Evolutionary conservation across 2,329 filamentous ascomycete species (phyloP).

Genomic region (Plenodomus tracheiphilus): DNA sequence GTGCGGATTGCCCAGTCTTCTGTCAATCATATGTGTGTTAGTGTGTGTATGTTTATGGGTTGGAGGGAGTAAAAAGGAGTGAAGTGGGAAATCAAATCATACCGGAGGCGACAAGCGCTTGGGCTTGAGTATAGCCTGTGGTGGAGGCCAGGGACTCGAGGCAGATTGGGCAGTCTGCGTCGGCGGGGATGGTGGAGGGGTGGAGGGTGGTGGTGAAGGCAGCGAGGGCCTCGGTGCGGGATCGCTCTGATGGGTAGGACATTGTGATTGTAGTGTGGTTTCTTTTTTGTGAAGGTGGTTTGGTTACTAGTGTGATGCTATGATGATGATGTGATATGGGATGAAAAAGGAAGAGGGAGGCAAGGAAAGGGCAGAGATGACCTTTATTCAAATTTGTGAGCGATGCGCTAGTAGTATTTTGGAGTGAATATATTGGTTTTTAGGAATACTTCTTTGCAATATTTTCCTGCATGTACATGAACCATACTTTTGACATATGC

Average conservation of each 20-base stretch:
- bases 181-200: not conserved
- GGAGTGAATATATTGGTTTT: too few species aligned
- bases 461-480: too few species aligned
- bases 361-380: too few species aligned
- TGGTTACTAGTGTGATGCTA: too few species aligned
- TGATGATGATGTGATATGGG: too few species aligned
- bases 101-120: not conserved
- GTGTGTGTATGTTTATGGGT: too few species aligned
- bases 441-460: too few species aligned
- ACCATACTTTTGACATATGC: too few species aligned
- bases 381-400: too few species aligned
- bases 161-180: slow-evolving; percentile 2
- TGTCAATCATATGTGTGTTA: too few species aligned
- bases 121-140: not conserved
- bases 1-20: not conserved
- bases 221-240: not conserved
- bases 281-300: not conserved
- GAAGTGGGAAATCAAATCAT: not conserved
- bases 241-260: not conserved
- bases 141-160: not conserved
- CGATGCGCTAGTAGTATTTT: too few species aligned
- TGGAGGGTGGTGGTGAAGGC: not conserved
- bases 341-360: too few species aligned
- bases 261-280: not conserved
- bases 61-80: not conserved